phyloP scores from a whole-genome alignment of 371 early-diverging fungal species.

The Chytridium lagenaria region DNA sequence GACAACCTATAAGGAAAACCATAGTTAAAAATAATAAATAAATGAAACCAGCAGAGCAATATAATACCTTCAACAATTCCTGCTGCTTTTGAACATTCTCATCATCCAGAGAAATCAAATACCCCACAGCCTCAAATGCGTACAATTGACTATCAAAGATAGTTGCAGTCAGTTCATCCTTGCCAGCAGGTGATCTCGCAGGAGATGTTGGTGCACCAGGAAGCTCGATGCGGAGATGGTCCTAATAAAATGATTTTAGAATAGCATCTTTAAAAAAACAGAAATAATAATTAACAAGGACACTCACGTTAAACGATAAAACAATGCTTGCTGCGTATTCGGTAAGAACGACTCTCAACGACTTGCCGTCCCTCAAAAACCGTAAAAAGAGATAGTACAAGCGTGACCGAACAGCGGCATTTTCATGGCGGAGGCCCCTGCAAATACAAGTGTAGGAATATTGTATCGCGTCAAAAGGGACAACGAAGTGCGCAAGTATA shows the following conservation, averaged over 20 bases:
- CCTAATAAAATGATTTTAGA: slow-evolving; percentile 44
- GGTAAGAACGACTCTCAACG: slow-evolving; percentile 66
- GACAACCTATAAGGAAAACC: slow-evolving; percentile 58
- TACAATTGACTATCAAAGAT: slow-evolving; percentile 85
- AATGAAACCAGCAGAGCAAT: no score
- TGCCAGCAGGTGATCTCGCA: slow-evolving; percentile 13
- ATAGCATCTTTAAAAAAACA: slow-evolving; percentile 37
- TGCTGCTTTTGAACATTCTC: slow-evolving; percentile 74
- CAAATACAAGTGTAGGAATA: slow-evolving; percentile 19
- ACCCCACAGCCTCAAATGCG: slow-evolving; percentile 90
- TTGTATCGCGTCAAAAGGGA: no score
- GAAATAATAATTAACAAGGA: no score
- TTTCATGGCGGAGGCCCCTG: slow-evolving; percentile 80
- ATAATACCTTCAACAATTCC: slow-evolving; percentile 69
- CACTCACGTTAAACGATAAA: slow-evolving; percentile 61
- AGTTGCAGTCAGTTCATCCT: not conserved
- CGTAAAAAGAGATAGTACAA: slow-evolving; percentile 90
- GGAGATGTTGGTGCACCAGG: slow-evolving; percentile 55
- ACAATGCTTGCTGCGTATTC: slow-evolving; percentile 70
- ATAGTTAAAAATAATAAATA: not conserved
- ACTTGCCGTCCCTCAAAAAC: slow-evolving; percentile 68
- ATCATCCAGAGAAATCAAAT: slow-evolving; percentile 78
- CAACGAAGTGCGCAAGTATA: no score
- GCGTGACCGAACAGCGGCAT: slow-evolving; percentile 73
- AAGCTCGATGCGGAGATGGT: slow-evolving; percentile 75